Base-by-base conservation (phyloP, 768 basidiomycete genomes). In the Clavulina sp. region DNA sequence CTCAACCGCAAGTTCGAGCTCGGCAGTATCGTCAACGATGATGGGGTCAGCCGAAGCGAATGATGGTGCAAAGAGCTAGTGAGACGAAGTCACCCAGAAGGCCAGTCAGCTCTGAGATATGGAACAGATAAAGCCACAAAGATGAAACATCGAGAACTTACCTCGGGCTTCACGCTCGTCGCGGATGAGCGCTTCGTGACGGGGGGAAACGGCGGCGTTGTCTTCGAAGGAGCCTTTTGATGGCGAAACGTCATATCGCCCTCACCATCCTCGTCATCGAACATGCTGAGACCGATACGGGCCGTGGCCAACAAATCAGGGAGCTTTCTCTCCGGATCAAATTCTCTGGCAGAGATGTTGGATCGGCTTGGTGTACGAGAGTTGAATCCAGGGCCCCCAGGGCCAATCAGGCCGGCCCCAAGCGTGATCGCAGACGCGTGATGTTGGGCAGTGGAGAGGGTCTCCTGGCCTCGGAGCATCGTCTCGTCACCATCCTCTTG, bases 341-440 rank as follows among this genome's bases (percentile, higher is more conserved):
- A 89, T 60, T 89, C 86, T n/a, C n/a, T n/a, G n/a, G n/a, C n/a
- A 38, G 80, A 80, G 26, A 46, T 46, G 34, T 79, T 83, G 62
- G 79, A 83, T 49, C 82, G 60, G 58, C 77, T 72, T 18, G 68
- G 19, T 63, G 64, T 40, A 56, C 54, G 46, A n/a, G n/a, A n/a
- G n/a, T n/a, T n/a, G n/a, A n/a, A n/a, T n/a, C n/a, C n/a, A n/a
- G n/a, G n/a, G 16, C 41, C 43, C 3, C 72, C 67, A 2, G 77
- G 70, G 2, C 70, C 71, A 33, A 74, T 79, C 6, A 93, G 72
- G 0, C 91, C 89, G 3, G 87, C 85, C 49, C 75, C 83, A 18
- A 95, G 71, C 0, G 91, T 93, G 49, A 93, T 69, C 2, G 77
- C 86, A 56, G 82, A 86, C 24, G 86, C 88, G 65, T 95, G 91